Evolutionary conservation across 805 yeast species (phyloP).

Genomic region (Dipodascus geniculatus): DNA sequence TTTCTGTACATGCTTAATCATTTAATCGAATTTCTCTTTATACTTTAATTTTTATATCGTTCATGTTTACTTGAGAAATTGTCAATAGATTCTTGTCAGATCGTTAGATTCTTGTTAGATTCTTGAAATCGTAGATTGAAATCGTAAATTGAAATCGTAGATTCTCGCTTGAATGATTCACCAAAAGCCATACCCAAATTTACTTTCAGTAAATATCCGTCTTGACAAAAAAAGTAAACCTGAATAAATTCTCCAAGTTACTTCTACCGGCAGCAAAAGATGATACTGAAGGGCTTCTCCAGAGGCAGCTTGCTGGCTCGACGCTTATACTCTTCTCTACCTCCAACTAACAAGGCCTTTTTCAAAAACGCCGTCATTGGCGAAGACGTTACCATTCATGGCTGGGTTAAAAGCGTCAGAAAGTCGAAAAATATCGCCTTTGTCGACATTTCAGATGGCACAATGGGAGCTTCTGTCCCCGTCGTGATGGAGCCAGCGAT

Average conservation of each 20-base stretch:
- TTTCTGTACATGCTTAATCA: background rate
- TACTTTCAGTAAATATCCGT: background rate
- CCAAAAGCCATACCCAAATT: background rate
- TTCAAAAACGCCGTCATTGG: constrained; percentile 9
- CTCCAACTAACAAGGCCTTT: background rate
- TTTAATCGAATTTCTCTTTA: background rate
- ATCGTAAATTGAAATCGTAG: no score
- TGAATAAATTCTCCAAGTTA: background rate
- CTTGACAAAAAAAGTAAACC: background rate
- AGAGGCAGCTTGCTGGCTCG: background rate
- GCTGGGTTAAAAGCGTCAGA: constrained; percentile 68
- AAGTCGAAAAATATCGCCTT: constrained; percentile 67
- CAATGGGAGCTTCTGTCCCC: constrained; percentile 42
- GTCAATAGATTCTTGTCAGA: no score
- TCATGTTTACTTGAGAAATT: no score
- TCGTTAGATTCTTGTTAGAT: no score
- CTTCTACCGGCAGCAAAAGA: background rate
- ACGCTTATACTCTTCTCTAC: background rate
- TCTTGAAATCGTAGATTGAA: no score
- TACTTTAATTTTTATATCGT: no score
- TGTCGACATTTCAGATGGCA: constrained; percentile 72
- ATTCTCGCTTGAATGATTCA: no score
- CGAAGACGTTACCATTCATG: constrained; percentile 38
- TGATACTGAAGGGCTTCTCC: background rate
- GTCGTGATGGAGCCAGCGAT: constrained; percentile 32